phyloP scores from a whole-genome alignment of 2,329 filamentous ascomycete species.

The Zasmidium citrigriseum region DNA sequence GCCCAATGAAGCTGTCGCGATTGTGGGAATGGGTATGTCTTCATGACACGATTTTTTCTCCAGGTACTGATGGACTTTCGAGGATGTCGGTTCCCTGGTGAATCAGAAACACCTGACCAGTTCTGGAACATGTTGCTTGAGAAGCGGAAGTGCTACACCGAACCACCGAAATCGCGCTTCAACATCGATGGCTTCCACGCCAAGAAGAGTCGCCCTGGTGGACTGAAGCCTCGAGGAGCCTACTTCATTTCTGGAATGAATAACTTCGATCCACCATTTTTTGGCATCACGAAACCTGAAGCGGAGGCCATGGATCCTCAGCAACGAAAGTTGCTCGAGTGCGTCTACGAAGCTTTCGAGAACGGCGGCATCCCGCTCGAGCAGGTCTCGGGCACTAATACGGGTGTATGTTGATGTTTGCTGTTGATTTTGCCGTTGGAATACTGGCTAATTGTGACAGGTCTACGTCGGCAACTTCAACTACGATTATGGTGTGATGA shows the following conservation, averaged over 20 bases:
- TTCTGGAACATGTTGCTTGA: neutral
- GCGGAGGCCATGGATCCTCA: conserved; percentile 46
- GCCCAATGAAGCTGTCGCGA: neutral
- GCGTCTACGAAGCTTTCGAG: conserved; percentile 43
- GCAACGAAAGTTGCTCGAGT: conserved; percentile 42
- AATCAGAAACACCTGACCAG: neutral
- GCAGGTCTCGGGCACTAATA: conserved; percentile 8
- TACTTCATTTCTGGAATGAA: conserved; percentile 33
- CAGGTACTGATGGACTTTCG: neutral
- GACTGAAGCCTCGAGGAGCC: conserved; percentile 16
- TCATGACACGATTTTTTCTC: neutral
- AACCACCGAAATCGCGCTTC: conserved; percentile 29
- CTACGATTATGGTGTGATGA: conserved; percentile 4
- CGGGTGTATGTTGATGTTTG: too few relatives aligned
- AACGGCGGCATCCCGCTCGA: conserved; percentile 10
- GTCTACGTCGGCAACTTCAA: conserved; percentile 16
- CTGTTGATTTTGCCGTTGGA: too few relatives aligned
- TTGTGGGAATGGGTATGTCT: neutral
- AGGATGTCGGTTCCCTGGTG: conserved; percentile 1
- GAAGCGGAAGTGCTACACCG: neutral
- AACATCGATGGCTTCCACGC: conserved; percentile 22
- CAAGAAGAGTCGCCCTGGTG: conserved; percentile 7
- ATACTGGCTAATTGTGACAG: too few relatives aligned
- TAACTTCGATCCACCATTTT: conserved; percentile 44
- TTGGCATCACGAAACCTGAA: conserved; percentile 42